A percentile compares a stretch with the other conserved stretches of the same genome.
Evolutionary conservation across 2,329 filamentous ascomycete genomes (phyloP).

Genomic region (Aspergillus alliaceus): DNA sequence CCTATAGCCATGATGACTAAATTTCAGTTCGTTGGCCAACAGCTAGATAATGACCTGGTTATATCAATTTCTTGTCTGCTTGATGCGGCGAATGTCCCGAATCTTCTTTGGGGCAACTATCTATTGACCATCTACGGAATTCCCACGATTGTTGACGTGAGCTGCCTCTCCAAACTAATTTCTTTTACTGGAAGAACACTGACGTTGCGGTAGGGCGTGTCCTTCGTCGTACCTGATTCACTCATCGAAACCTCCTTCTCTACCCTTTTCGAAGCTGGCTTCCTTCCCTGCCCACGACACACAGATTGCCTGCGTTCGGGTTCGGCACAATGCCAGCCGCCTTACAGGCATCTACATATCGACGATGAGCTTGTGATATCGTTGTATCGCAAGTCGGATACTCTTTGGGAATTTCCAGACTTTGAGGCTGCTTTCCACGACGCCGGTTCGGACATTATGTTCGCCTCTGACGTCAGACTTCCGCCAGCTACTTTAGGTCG

Average conservation of each 20-base stretch:
- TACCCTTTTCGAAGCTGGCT: slow-evolving; percentile 13
- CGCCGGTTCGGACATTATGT: slow-evolving; percentile 9
- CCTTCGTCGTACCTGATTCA: slow-evolving; percentile 20
- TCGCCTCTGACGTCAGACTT: slow-evolving; percentile 20
- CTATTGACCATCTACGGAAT: slow-evolving; percentile 30
- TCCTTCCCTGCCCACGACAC: slow-evolving; percentile 14
- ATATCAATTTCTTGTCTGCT: slow-evolving; percentile 22
- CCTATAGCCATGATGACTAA: not conserved
- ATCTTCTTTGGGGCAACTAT: slow-evolving; percentile 31
- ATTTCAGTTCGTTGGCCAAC: slow-evolving; percentile 10
- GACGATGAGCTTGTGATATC: slow-evolving; percentile 16
- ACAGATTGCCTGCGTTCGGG: slow-evolving; percentile 10
- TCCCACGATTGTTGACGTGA: slow-evolving; percentile 23
- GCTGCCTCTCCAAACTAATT: not conserved
- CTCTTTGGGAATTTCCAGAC: slow-evolving; percentile 15
- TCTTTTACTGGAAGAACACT: not conserved
- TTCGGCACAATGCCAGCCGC: slow-evolving; percentile 3
- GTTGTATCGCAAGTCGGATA: slow-evolving; percentile 19
- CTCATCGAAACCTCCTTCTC: slow-evolving; percentile 9
- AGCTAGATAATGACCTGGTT: slow-evolving; percentile 17
- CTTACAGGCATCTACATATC: slow-evolving; percentile 18
- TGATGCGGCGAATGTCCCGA: slow-evolving; percentile 17
- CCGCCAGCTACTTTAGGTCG: slow-evolving; percentile 8
- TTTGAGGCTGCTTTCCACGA: not conserved
- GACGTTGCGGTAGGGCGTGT: slow-evolving; percentile 9